These are phyloP conservation scores for Yamadazyma conglobata DNA, from an alignment of 1,139 yeast species.

Conservation along the genomic window DNA sequence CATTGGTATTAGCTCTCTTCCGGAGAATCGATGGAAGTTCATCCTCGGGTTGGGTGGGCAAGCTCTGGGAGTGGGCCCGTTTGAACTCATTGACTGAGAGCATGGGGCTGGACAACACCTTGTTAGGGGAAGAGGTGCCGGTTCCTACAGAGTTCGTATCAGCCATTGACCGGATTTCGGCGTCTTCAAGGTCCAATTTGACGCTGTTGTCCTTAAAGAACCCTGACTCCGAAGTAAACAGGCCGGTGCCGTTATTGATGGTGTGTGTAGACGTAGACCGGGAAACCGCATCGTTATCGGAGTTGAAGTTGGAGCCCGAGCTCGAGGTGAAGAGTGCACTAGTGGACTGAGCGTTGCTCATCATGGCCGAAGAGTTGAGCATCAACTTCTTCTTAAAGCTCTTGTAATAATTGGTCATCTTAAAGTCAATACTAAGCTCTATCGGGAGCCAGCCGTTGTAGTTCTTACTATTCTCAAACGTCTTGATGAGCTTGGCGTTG, in stretches of 20 bases:
- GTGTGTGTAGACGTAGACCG: not conserved
- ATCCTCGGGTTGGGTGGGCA: constrained; percentile 21
- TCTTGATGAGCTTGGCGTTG: constrained; percentile 40
- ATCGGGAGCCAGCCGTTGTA: constrained; percentile 67
- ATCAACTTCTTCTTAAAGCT: constrained; percentile 16
- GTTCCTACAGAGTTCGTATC: constrained; percentile 2
- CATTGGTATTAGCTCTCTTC: constrained; percentile 16
- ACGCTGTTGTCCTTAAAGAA: not conserved
- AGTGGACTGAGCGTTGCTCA: not conserved
- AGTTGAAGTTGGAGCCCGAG: constrained; percentile 4
- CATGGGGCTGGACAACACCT: constrained; percentile 34
- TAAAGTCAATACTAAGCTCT: constrained; percentile 38
- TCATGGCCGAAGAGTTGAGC: no score
- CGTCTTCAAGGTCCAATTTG: constrained; percentile 2
- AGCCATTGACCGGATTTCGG: not conserved
- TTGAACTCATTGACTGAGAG: constrained; percentile 24
- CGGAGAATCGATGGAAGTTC: constrained; percentile 12
- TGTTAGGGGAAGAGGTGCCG: constrained; percentile 15
- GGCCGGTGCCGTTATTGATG: no score
- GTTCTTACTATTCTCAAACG: constrained; percentile 39
- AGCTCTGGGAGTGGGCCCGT: constrained; percentile 35
- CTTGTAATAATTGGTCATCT: constrained; percentile 30
- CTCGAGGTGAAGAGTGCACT: not conserved
- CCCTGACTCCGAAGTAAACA: not conserved
- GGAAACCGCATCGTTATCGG: not conserved